These are phyloP conservation scores for Astragalus membranaceus DNA, from an alignment of 306 rosid genomes.

Conservation along the genomic window DNA sequence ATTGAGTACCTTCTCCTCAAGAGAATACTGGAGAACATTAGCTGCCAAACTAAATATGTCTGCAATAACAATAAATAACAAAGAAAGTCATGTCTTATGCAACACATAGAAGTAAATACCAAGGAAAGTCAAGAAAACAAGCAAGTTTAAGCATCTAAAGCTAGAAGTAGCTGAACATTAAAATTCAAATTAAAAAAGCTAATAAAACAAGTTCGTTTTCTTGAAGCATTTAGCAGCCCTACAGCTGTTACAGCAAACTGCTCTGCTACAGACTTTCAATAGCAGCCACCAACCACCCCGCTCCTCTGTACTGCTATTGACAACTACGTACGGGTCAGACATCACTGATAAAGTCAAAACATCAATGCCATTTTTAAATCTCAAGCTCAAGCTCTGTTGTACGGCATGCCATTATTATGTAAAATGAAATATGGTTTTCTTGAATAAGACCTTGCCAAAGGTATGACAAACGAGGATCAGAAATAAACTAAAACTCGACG, in stretches of 20 bases:
- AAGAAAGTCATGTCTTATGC: background rate
- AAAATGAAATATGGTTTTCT: conserved; percentile 12
- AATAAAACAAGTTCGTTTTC: no score
- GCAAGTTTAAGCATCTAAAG: no score
- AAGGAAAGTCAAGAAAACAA: no score
- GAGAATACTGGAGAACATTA: conserved; percentile 49
- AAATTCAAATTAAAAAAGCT: no score
- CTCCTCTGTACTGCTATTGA: no score
- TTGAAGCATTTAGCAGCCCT: no score
- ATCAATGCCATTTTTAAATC: background rate
- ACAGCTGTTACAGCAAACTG: no score
- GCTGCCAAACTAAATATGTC: conserved; percentile 95
- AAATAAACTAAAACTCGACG: conserved; percentile 5
- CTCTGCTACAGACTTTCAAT: no score
- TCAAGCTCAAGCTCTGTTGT: conserved; percentile 4
- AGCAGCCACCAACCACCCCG: no score
- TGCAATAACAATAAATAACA: conserved; percentile 34
- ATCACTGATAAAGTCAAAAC: background rate
- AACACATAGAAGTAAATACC: no score
- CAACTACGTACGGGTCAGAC: background rate
- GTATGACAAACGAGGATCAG: conserved; percentile 12
- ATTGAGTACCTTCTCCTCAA: conserved; percentile 63
- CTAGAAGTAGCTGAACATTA: no score
- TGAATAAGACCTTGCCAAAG: background rate
- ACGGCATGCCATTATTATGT: background rate